Evolutionary conservation across 208 protist genomes (phyloP).

Genomic region (Leishmania martiniquensis): DNA sequence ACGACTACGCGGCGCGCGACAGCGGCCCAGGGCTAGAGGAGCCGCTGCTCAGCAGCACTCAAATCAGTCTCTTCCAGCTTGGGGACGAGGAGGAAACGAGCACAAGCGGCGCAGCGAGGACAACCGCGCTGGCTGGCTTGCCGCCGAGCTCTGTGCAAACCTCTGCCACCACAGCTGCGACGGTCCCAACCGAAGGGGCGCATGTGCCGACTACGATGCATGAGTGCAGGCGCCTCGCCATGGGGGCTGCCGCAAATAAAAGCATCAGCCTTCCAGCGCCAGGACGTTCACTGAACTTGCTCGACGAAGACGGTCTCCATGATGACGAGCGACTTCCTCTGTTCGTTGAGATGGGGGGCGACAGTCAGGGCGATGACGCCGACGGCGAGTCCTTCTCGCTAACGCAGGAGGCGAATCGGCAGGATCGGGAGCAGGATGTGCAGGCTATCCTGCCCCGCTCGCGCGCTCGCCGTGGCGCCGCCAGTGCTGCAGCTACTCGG

Average conservation of each 20-base stretch:
- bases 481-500: background rate
- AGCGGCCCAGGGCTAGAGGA: background rate
- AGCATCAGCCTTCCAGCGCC: conserved; percentile 25
- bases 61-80: conserved; percentile 29
- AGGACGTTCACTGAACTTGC: conserved; percentile 31
- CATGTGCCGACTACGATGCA: conserved; percentile 6
- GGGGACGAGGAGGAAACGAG: conserved; percentile 19
- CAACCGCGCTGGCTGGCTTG: too few relatives aligned
- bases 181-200: background rate
- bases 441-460: conserved; percentile 20
- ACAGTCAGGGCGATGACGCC: background rate
- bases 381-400: conserved; percentile 19
- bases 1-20: background rate
- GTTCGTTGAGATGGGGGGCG: conserved; percentile 15
- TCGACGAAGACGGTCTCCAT: conserved; percentile 32
- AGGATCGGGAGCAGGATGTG: conserved; percentile 26
- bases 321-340: conserved; percentile 26
- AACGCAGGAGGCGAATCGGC: conserved; percentile 37
- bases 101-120: background rate
- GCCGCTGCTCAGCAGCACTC: conserved; percentile 18
- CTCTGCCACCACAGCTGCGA: background rate
- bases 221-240: conserved; percentile 18
- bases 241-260: conserved; percentile 5
- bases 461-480: conserved; percentile 1
- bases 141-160: background rate